Conservation (phyloP, 495 filamentous ascomycete genomes). For the Talaromyces thailandensis region DNA sequence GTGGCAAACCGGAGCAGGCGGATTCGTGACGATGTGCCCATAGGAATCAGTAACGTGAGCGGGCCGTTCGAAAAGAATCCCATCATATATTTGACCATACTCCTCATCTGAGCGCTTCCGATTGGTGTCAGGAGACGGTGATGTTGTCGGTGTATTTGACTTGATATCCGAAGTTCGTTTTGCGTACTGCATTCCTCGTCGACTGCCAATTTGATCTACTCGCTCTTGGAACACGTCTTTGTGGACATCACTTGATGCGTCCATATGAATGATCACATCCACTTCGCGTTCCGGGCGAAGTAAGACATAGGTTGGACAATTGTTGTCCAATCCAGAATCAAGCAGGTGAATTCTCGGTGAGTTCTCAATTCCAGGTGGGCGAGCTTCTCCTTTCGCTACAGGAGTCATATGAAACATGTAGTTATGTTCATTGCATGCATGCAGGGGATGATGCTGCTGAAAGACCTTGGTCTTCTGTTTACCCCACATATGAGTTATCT, state of each 20-base stretch:
- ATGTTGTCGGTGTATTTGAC: neutral
- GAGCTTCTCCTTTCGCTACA: neutral
- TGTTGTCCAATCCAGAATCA: slow-evolving; percentile 7
- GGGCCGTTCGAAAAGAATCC: neutral
- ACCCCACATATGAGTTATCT: slow-evolving; percentile 8
- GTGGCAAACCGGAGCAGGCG: slow-evolving; percentile 1
- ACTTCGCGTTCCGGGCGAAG: slow-evolving; percentile 5
- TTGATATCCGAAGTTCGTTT: neutral
- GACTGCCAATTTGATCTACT: slow-evolving; percentile 4
- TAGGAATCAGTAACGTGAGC: slow-evolving; percentile 4
- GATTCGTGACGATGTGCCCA: slow-evolving; percentile 5
- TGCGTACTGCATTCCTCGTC: slow-evolving; percentile 3
- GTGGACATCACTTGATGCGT: slow-evolving; percentile 6
- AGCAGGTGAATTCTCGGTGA: slow-evolving; percentile 5
- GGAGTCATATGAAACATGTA: slow-evolving; percentile 6
- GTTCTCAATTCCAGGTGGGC: slow-evolving; percentile 7
- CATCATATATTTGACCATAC: slow-evolving; percentile 5
- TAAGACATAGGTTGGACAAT: slow-evolving; percentile 6
- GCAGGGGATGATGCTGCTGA: slow-evolving; percentile 7
- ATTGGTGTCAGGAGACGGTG: neutral
- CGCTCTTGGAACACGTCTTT: slow-evolving; percentile 6
- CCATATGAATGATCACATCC: slow-evolving; percentile 5
- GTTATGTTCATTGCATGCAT: slow-evolving; percentile 9
- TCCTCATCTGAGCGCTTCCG: neutral
- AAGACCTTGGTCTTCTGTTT: slow-evolving; percentile 8